Evolutionary conservation across 257 asterid species (phyloP).

Genomic region (Knoxia roxburghii): DNA sequence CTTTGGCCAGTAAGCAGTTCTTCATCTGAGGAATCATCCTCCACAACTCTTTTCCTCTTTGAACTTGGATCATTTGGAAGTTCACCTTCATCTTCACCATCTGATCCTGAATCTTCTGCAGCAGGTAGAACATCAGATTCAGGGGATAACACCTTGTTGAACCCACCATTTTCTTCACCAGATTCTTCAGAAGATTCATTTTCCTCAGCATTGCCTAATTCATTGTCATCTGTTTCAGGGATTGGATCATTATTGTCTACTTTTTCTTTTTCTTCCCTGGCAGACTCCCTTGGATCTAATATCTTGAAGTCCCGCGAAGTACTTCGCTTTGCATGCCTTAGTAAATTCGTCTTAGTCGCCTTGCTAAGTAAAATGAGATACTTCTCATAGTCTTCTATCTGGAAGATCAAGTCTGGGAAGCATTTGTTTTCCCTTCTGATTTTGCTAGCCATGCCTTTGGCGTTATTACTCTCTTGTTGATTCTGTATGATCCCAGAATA

Average conservation of each 20-base stretch:
- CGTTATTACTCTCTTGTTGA: conserved; percentile 52
- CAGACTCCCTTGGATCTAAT: conserved; percentile 37
- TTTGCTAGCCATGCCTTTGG: conserved; percentile 52
- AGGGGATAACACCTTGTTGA: conserved; percentile 15
- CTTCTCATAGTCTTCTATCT: conserved; percentile 76
- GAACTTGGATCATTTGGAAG: conserved; percentile 42
- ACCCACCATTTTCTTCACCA: conserved; percentile 24
- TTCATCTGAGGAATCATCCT: conserved; percentile 59
- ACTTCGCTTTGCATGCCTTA: conserved; percentile 85
- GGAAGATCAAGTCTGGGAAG: conserved; percentile 75
- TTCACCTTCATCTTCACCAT: conserved; percentile 35
- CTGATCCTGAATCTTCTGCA: conserved; percentile 41
- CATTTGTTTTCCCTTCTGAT: conserved; percentile 83
- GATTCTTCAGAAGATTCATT: conserved; percentile 32
- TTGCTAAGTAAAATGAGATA: conserved; percentile 75
- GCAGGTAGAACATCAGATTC: conserved; percentile 28
- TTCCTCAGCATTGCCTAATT: conserved; percentile 21
- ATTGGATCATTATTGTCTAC: conserved; percentile 11
- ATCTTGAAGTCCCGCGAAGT: conserved; percentile 81
- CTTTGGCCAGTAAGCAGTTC: conserved; percentile 25
- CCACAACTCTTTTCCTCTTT: conserved; percentile 40
- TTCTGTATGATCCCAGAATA: conserved; percentile 31
- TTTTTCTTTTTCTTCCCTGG: conserved; percentile 29
- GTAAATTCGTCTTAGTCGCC: conserved; percentile 53
- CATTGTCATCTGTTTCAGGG: conserved; percentile 30